Evolutionary conservation across 257 asterid species (phyloP).

Genomic region (Rubia yunnanensis): DNA sequence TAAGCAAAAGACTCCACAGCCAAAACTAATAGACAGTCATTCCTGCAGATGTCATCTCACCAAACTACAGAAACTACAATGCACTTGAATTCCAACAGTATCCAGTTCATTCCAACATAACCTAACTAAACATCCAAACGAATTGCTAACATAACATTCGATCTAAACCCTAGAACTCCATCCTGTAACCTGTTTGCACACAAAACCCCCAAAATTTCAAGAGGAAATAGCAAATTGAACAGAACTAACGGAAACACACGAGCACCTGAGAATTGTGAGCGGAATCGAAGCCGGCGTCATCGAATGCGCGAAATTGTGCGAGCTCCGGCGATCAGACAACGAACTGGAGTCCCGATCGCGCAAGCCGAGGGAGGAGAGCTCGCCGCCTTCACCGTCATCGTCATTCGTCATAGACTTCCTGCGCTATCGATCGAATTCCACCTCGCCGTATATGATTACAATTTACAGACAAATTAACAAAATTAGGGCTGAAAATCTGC

Average conservation of each 20-base stretch:
- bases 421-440: conserved; percentile 91
- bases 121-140: neutral
- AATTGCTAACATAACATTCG: neutral
- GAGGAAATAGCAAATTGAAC: too few relatives aligned
- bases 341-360: conserved; percentile 45
- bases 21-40: too few relatives aligned
- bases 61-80: neutral
- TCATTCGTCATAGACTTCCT: conserved; percentile 68
- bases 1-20: neutral
- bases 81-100: neutral
- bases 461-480: neutral
- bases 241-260: neutral
- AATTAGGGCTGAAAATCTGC: neutral
- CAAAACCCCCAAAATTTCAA: neutral
- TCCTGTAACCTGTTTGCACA: neutral
- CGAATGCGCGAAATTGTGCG: conserved; percentile 43
- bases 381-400: conserved; percentile 48
- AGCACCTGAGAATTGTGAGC: conserved; percentile 50
- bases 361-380: conserved; percentile 42
- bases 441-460: conserved; percentile 33
- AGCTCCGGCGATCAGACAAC: conserved; percentile 45
- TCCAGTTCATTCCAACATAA: neutral
- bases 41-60: neutral
- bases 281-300: conserved; percentile 55
- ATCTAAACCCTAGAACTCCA: neutral